Evolutionary conservation across 2,329 filamentous ascomycete genomes (phyloP).

Genomic region (Pseudocercospora eumusae): DNA sequence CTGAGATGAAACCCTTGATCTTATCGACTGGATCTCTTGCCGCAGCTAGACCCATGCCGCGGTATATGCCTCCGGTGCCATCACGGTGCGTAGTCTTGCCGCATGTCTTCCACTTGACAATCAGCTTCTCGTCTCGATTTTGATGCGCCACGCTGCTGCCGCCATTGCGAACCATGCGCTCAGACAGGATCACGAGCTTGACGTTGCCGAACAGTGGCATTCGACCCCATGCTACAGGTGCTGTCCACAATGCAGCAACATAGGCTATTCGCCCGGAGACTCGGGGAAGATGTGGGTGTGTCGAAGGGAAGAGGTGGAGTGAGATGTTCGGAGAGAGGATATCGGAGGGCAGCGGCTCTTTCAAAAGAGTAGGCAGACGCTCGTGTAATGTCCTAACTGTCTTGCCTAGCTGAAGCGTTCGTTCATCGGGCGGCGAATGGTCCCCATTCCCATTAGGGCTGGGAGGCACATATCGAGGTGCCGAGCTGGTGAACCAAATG

Average conservation of each 20-base stretch:
- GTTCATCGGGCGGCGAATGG: conserved; percentile 57
- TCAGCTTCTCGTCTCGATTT: conserved; percentile 69
- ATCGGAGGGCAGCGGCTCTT: conserved; percentile 61
- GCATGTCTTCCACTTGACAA: conserved; percentile 84
- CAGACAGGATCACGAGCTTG: conserved; percentile 80
- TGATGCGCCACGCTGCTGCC: conserved; percentile 44
- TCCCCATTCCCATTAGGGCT: conserved; percentile 25
- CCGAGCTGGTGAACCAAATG: conserved; percentile 49
- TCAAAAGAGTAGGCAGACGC: conserved; percentile 61
- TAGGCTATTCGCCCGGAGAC: conserved; percentile 90
- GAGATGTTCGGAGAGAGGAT: conserved; percentile 64
- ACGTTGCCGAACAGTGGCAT: conserved; percentile 90
- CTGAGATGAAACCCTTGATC: conserved; percentile 58
- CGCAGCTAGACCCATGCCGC: conserved; percentile 37
- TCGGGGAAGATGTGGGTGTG: conserved; percentile 85
- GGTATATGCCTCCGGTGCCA: conserved; percentile 50
- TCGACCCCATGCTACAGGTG: conserved; percentile 91
- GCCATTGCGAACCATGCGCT: conserved; percentile 73
- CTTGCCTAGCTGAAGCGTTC: conserved; percentile 62
- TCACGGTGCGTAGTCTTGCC: conserved; percentile 52
- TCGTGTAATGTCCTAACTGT: conserved; percentile 64
- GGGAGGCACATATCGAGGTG: conserved; percentile 32
- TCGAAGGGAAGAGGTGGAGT: conserved; percentile 67
- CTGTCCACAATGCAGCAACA: conserved; percentile 90
- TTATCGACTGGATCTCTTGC: conserved; percentile 55